Base-by-base conservation (phyloP, 2,329 filamentous ascomycete genomes). In the Arthrobotrys sphaeroides region DNA sequence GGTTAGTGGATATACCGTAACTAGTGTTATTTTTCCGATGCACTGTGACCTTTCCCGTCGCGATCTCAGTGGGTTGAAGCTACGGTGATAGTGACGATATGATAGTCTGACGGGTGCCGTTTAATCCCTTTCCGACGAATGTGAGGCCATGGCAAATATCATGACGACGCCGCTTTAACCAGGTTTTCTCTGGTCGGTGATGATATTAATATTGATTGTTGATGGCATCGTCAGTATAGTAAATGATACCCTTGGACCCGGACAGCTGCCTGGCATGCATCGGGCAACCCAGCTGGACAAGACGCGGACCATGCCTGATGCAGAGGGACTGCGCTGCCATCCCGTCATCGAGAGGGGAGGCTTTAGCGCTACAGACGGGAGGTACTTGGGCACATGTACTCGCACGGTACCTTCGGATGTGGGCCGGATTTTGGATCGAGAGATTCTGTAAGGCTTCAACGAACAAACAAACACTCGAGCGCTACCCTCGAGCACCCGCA, bases 41-140 rank as follows among this genome's bases (percentile, higher is more conserved):
- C 18, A 7, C 9, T 20, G 18, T 38, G 9, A n/a, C 51, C 10
- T 38, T 55, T 55, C 18, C 51, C 18, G 51, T 36, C 51, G 51
- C 51, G 51, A 55, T 55, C 10, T 13, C 20, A 3, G 16, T 33
- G 26, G 16, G 4, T 33, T 20, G 2, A 53, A 53, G 26, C 33
- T 38, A 38, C 31, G 22, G 51, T 55, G 51, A 55, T 24, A 55
- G 51, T 55, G 51, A 55, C 51, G 51, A 38, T 24, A 55, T 55
- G 51, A 38, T 55, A 22, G 31, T 24, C 31, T 36, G 51, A 38
- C 26, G 13, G 16, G 12, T 36, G 51, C 51, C 51, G 51, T 12
- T 55, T 18, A 24, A 55, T 36, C 3, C 18, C n/a, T 18, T 55
- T 18, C 16, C 31, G 9, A 13, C 6, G 2, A 33, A 31, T 2